Percentiles rank a stretch among this genome's conserved stretches.
Conservation (phyloP, 1,139 yeast species). For the Blastobotrys capitulatus region DNA sequence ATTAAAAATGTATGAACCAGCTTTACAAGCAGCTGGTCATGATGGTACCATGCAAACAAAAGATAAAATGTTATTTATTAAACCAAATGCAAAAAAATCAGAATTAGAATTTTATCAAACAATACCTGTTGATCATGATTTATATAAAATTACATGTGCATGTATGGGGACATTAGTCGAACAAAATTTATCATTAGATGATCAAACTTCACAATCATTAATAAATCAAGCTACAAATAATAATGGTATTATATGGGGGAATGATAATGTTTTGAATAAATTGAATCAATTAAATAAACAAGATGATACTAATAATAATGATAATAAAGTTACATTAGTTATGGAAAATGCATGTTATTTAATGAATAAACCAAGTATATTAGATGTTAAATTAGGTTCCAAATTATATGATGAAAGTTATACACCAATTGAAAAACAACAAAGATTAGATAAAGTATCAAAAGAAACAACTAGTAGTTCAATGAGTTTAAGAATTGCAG, state of each 20-base stretch:
- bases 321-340: conserved; percentile 42
- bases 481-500: conserved; percentile 72
- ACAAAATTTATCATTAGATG: conserved; percentile 20
- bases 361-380: conserved; percentile 58
- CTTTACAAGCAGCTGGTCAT: conserved; percentile 80
- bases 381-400: conserved; percentile 81
- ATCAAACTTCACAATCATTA: not conserved
- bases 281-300: conserved; percentile 5
- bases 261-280: conserved; percentile 13
- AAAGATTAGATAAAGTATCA: conserved; percentile 59
- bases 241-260: conserved; percentile 7
- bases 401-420: conserved; percentile 54
- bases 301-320: not conserved
- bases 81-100: conserved; percentile 49
- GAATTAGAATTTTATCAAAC: conserved; percentile 67
- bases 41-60: conserved; percentile 63
- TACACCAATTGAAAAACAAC: conserved; percentile 49
- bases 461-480: conserved; percentile 73
- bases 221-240: conserved; percentile 9
- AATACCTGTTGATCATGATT: conserved; percentile 19
- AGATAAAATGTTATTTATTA: conserved; percentile 64
- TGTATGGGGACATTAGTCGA: conserved; percentile 38
- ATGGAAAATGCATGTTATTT: conserved; percentile 64
- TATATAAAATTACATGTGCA: conserved; percentile 34
- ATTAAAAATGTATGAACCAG: conserved; percentile 11